These are phyloP conservation scores for Claviceps spartinae DNA, from an alignment of 2,329 filamentous ascomycete genomes.

Conservation along the genomic window DNA sequence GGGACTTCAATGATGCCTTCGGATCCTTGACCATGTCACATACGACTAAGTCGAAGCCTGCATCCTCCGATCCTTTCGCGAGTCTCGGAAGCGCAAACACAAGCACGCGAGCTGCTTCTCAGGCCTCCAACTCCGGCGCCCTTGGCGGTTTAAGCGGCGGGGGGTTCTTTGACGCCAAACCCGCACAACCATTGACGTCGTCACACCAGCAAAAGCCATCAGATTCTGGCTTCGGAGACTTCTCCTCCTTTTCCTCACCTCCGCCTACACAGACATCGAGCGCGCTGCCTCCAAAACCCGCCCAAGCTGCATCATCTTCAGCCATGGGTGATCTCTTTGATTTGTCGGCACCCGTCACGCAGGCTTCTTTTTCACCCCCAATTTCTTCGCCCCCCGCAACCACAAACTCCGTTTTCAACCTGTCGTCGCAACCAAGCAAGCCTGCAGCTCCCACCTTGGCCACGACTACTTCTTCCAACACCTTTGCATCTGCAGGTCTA, in stretches of 20 bases:
- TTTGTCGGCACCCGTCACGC: slow-evolving; percentile 42
- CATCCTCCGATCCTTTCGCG: slow-evolving; percentile 43
- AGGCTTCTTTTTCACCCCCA: slow-evolving; percentile 30
- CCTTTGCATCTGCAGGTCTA: slow-evolving; percentile 26
- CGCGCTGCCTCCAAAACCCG: slow-evolving; percentile 25
- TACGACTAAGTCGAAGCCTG: slow-evolving; percentile 28
- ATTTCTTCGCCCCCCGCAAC: slow-evolving; percentile 26
- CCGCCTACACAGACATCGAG: slow-evolving; percentile 16
- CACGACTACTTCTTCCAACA: slow-evolving; percentile 21
- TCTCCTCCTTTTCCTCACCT: slow-evolving; percentile 45
- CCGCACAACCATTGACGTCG: slow-evolving; percentile 41
- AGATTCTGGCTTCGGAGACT: slow-evolving; percentile 51
- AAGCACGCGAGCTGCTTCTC: slow-evolving; percentile 20
- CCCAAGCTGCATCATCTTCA: slow-evolving; percentile 32
- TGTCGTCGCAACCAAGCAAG: slow-evolving; percentile 43
- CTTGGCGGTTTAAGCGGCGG: slow-evolving; percentile 53
- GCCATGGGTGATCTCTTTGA: slow-evolving; percentile 73
- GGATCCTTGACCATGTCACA: slow-evolving; percentile 31
- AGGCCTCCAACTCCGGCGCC: slow-evolving; percentile 24
- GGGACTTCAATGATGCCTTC: slow-evolving; percentile 68
- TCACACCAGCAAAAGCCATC: slow-evolving; percentile 37
- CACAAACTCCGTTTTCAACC: slow-evolving; percentile 64
- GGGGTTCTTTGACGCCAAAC: slow-evolving; percentile 68
- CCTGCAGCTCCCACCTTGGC: slow-evolving; percentile 24
- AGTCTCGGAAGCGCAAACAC: slow-evolving; percentile 32